Base-by-base conservation (phyloP, 1,139 yeast genomes). In the Kodamaea anthophila region DNA sequence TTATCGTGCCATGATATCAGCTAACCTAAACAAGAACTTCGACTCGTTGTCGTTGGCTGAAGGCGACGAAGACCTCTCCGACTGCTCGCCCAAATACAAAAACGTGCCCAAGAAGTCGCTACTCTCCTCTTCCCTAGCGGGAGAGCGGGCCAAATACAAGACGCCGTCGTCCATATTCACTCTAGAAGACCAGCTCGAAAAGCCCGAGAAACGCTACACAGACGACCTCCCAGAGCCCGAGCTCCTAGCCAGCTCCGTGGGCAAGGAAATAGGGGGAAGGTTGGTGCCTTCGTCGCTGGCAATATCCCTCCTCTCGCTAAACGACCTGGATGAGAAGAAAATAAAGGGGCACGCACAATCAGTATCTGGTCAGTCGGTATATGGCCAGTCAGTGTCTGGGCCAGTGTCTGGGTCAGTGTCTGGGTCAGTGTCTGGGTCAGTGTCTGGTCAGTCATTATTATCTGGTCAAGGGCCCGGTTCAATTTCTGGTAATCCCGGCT, bases 251-350 rank as follows among this genome's bases (percentile, higher is more conserved):
- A 64, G 72, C 4, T 70, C 77, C 0, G 76, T 70, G 8, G 78
- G 77, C 1, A 60, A 60, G 20, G 74, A 70, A 27, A 47, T 58
- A 21, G 71, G 66, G 18, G 77, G 77, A 1, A 46, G 64, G 16
- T 43, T 74, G 23, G 62, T 73, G 13, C 77, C 78, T 5, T 70
- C 77, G 4, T 64, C 76, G 5, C 72, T 77, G 8, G 64, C 69
- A 13, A 74, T 74, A 3, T 71, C 77, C 10, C 51, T 74, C 6
- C 53, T 74, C 9, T 70, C 77, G 1, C 53, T 74, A 32, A 70
- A 54, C 37, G 46, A 45, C 32, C 38, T 34, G 9, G 28, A 28
- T 19, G 42, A 40, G 9, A 21, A n/a, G n/a, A n/a, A n/a, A n/a
- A n/a, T n/a, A n/a, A n/a, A n/a, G n/a, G n/a, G n/a, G n/a, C n/a